phyloP scores from a whole-genome alignment of 192 early-diverging fungal genomes.

The Entomortierella parvispora region DNA sequence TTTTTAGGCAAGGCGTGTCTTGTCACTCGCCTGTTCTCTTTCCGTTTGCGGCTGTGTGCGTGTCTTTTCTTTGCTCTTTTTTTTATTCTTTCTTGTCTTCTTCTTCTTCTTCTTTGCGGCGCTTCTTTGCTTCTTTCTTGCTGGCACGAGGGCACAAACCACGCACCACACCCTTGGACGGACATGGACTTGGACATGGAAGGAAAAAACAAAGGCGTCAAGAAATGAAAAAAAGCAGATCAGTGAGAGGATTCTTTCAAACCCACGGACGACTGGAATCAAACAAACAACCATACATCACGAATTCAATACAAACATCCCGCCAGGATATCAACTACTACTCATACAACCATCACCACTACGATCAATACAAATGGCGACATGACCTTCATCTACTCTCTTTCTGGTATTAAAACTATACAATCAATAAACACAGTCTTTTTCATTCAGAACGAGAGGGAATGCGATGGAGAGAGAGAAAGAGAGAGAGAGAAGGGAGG shows the following conservation, averaged over 20 bases:
- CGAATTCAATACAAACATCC: too few species aligned
- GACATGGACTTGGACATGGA: not conserved
- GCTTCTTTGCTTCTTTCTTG: not conserved
- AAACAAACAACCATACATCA: too few species aligned
- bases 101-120: too few species aligned
- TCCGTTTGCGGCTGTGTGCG: too few species aligned
- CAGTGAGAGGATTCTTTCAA: too few species aligned
- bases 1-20: too few species aligned
- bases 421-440: not conserved
- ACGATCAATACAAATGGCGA: not conserved
- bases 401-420: not conserved
- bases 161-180: too few species aligned
- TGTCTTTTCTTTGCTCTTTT: not conserved
- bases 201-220: too few species aligned
- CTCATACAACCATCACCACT: not conserved
- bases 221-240: too few species aligned
- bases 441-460: not conserved
- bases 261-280: too few species aligned
- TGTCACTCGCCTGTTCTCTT: too few species aligned
- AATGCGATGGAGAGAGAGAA: not conserved
- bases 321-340: too few species aligned
- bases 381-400: not conserved
- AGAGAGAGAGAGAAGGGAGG: conserved; percentile 8
- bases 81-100: not conserved
- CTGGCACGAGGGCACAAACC: not conserved